Base-by-base conservation (phyloP, 2,329 filamentous ascomycete genomes). In the Aspergillus sp. region DNA sequence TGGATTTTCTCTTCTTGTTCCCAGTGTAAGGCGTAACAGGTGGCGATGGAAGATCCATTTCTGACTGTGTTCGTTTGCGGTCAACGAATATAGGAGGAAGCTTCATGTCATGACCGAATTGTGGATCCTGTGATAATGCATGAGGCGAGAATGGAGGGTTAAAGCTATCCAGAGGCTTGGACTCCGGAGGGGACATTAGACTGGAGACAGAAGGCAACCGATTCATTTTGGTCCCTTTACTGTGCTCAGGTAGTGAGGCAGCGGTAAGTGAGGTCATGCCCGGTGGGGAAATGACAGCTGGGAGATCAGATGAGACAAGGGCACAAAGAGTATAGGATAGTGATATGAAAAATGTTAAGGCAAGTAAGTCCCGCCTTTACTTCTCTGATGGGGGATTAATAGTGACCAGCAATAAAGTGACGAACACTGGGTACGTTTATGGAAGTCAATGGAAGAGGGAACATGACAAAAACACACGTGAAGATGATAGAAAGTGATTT, bases 111-210 rank as follows among this genome's bases (percentile, higher is more conserved):
- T 70, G 60, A 46, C 65, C 57, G 58, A 67, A 68, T 14, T 70
- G 66, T 45, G 61, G 61, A 56, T 73, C 67, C 57, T 69, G 67
- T 45, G 69, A 67, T 60, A 69, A 69, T 57, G 64, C 61, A 59
- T 68, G 70, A 24, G 72, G 68, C 36, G 70, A 69, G 52, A 68
- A 67, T 18, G 67, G 57, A 49, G 69, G 64, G 57, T 73, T 67
- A 66, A 79, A 80, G 52, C 71, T 83, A 57, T 83, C 83, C 3
- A 83, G 76, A 20, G 82, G 81, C 52, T 78, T 85, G n/a, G 72
- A 62, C 68, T 79, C 77, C 58, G 78, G 78, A 46, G 78, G 77
- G 63, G 78, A 80, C 75, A 80, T 78, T 53, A 80, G 73, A 68
- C 73, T 79, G 54, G 77, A 75, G 47, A 80, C 73, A 53, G 75